Base-by-base conservation (phyloP, 2,329 filamentous ascomycete species). In the Exophiala oligosperma region DNA sequence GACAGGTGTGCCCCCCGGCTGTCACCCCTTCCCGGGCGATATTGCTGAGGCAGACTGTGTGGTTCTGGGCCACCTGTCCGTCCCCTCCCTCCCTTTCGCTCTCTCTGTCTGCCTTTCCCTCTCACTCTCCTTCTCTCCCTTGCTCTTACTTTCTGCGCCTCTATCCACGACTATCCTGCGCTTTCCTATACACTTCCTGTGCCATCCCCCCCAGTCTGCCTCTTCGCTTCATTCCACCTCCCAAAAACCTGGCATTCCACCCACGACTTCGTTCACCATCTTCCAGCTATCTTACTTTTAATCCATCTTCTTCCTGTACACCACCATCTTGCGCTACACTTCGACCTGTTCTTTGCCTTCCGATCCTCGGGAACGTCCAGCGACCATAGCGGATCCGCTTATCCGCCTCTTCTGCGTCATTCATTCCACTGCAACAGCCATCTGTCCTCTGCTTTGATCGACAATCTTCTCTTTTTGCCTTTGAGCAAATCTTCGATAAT, bases 371-470 rank as follows among this genome's bases (percentile, higher is more conserved):
- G 8, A 38, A 54, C 37, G 48, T 64, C 40, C 44, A 23, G 40
- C 17, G 11, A 24, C 44, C 50, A 49, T 37, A 28, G 47, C 49
- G 14, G 53, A 48, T 55, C 50, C 59, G 52, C 56, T 51, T 54
- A 52, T 52, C 54, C 60, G 24, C 55, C 21, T 54, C 56, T 57
- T 59, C 58, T 59, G 57, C 61, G 61, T 63, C 61, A 61, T 61
- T 63, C 61, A 60, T 61, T 63, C 61, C 44, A 52, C 17, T 23
- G 48, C 44, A 48, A 44, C 52, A 46, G 28, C 49, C 52, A 56
- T 51, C 53, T 56, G 57, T 56, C 61, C 56, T 61, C 57, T 50
- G 17, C 46, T 35, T 40, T 46, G 11, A 46, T 48, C 50, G 43
- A 53, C 46, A 44, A 2, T 44, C 50, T 28, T 56, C 35, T 5